These are phyloP conservation scores for Fusarium robinianum DNA, from an alignment of 2,329 filamentous ascomycete species.

Conservation along the genomic window DNA sequence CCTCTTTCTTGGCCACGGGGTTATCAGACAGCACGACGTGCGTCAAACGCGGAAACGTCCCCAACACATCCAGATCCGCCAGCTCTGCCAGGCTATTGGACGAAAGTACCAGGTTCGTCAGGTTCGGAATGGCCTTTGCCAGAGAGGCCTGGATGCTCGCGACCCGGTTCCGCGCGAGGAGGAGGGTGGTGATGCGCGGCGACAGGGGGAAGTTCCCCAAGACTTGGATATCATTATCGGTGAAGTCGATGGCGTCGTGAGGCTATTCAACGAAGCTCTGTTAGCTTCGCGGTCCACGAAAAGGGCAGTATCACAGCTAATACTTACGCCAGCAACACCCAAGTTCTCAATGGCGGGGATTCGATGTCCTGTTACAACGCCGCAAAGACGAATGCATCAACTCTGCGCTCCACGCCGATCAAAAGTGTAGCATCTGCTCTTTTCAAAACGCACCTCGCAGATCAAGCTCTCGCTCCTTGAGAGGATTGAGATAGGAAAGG, in stretches of 20 bases:
- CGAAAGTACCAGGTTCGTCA: conserved; percentile 80
- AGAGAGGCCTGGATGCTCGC: conserved; percentile 77
- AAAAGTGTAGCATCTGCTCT: conserved; percentile 93
- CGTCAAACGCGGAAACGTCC: conserved; percentile 69
- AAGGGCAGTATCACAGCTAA: background rate
- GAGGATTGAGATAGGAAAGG: conserved; percentile 96
- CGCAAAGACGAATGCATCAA: conserved; percentile 71
- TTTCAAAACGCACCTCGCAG: conserved; percentile 96
- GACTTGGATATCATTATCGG: conserved; percentile 92
- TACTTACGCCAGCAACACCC: conserved; percentile 85
- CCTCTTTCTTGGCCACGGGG: conserved; percentile 90
- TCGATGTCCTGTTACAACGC: conserved; percentile 84
- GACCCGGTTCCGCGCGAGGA: conserved; percentile 89
- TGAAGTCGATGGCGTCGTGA: conserved; percentile 96
- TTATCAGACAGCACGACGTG: conserved; percentile 86
- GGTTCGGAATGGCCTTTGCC: conserved; percentile 75
- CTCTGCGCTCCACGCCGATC: conserved; percentile 62
- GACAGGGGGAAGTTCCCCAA: conserved; percentile 93
- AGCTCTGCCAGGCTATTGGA: conserved; percentile 83
- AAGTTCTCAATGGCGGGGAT: conserved; percentile 98
- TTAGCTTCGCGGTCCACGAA: background rate
- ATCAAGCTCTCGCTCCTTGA: conserved; percentile 98
- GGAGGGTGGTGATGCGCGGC: conserved; percentile 82
- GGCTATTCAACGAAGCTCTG: conserved; percentile 65
- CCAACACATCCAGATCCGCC: conserved; percentile 83